These are phyloP conservation scores for Phascolomyces articulosus DNA, from an alignment of 371 early-diverging fungal species.

Conservation along the genomic window DNA sequence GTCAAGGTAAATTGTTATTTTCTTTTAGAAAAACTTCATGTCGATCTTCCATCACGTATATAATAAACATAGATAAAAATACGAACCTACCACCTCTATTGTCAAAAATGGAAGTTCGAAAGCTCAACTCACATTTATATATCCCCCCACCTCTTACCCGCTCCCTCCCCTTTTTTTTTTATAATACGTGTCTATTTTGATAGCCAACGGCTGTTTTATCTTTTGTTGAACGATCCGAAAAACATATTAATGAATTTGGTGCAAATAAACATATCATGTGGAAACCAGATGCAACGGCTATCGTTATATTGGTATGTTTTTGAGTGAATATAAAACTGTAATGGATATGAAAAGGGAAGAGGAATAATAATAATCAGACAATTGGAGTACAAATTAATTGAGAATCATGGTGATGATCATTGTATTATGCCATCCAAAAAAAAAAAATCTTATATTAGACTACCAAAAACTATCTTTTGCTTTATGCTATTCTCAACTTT, in stretches of 20 bases:
- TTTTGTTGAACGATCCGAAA: conserved; percentile 49
- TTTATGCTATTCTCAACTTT: conserved; percentile 47
- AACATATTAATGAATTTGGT: conserved; percentile 52
- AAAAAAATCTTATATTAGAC: conserved; percentile 26
- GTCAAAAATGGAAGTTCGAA: not conserved
- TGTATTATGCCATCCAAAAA: not conserved
- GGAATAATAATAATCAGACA: too few species aligned
- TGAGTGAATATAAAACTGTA: too few species aligned
- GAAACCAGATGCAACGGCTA: conserved; percentile 48
- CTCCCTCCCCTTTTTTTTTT: not conserved
- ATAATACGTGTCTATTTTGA: not conserved
- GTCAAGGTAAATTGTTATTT: conserved; percentile 44
- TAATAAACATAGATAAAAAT: not conserved
- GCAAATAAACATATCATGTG: conserved; percentile 43
- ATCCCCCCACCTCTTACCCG: too few species aligned
- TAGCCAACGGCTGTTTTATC: conserved; percentile 49
- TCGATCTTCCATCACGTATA: too few species aligned
- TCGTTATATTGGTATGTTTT: conserved; percentile 41
- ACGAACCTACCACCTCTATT: not conserved
- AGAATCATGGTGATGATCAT: not conserved
- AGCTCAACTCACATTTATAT: too few species aligned
- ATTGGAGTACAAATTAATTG: too few species aligned
- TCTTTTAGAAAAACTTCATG: not conserved
- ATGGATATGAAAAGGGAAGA: too few species aligned
- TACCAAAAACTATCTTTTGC: conserved; percentile 40